Evolutionary conservation across 345 rosid species (phyloP), one percentile per base, ranked within the genome.

Genomic region (Citrus mangshanensis): DNA sequence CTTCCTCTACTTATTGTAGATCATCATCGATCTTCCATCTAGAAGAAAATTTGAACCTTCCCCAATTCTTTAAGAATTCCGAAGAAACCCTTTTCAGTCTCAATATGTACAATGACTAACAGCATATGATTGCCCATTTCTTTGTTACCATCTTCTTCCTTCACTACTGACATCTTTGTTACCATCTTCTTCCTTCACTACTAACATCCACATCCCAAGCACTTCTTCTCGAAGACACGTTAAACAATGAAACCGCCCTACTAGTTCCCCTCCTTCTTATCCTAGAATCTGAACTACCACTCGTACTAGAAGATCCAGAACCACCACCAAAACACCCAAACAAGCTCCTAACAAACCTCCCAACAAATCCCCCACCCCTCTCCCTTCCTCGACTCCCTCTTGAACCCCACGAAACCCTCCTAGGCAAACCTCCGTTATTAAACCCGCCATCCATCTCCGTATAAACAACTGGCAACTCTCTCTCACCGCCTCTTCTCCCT

Each of bases 371-470:
- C 2, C 81, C 84, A 40, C 87, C 61, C 84, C 93, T 90, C 54
- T 84, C 93, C 70, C 92, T 83, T 60, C 90, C 84, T 68, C 93
- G 61, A 30, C 83, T 85, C 62, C 92, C 90, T 71, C 95, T 88
- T 0, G 90, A 74, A 10, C 83, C 89, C 98, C 97, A 89, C 0
- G 95, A 84, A 21, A 93, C 90, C 85, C 99, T 88, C 81, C 99
- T 88, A 10, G 94, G 91, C 65, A 88, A 77, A 7, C 92, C 93
- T 0, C 89, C 87, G 34, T 83, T 88, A 28, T 91, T 87, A 27
- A 95, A 89, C 21, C 93, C 96, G 2, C 97, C 99, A 10, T 95
- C 99, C 84, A 93, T 87, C 87, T 95, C 99, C 4, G 99, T 95
- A 74, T 87, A 95, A 46, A 95, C 99, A 63, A 90, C 91, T 0